Base-by-base conservation (phyloP, 2,329 filamentous ascomycete species). In the Byssochlamys sp. region DNA sequence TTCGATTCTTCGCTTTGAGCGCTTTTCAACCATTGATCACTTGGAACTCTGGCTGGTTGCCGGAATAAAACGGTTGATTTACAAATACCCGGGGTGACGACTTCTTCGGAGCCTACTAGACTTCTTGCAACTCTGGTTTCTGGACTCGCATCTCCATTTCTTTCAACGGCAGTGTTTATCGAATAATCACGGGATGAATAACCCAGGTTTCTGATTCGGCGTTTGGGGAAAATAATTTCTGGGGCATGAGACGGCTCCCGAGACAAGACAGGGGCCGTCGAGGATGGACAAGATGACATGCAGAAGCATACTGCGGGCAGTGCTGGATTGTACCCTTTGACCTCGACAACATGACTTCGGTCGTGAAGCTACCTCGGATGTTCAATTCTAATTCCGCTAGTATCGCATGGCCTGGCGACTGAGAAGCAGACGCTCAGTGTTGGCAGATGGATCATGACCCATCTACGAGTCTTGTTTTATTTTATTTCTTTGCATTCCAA, bases 1-100 rank as follows among this genome's bases (percentile, higher is more conserved):
- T 59, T 58, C 53, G 56, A 57, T 61, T 56, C 58, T 63, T 58
- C 52, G 61, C 58, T 60, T 64, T 59, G 60, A 52, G 52, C 52
- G 48, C 25, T 54, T 33, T 48, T 53, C n/a, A 45, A 35, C 45
- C 33, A 31, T 39, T 51, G 5, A 26, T 51, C 49, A 26, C 27
- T 51, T 51, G 24, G 27, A 26, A 31, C 24, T 26, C 49, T 28
- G 24, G 24, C 49, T 27, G 24, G 49, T 26, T 24, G 49, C 49
- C 25, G 4, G 49, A 51, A 26, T 10, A 54, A 39, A 49, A 26
- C 29, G 39, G 53, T 49, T 45, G 55, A 31, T 49, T n/a, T 53
- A 24, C 53, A 28, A 51, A 51, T 51, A 51, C 49, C 49, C 49
- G 49, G 25, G 14, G 24, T 14, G 25, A 51, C 31, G 51, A 52